Percentiles rank a stretch among this genome's conserved stretches.
Evolutionary conservation across 2,329 filamentous ascomycete genomes (phyloP).

Genomic region (Paecilomyces sp.): DNA sequence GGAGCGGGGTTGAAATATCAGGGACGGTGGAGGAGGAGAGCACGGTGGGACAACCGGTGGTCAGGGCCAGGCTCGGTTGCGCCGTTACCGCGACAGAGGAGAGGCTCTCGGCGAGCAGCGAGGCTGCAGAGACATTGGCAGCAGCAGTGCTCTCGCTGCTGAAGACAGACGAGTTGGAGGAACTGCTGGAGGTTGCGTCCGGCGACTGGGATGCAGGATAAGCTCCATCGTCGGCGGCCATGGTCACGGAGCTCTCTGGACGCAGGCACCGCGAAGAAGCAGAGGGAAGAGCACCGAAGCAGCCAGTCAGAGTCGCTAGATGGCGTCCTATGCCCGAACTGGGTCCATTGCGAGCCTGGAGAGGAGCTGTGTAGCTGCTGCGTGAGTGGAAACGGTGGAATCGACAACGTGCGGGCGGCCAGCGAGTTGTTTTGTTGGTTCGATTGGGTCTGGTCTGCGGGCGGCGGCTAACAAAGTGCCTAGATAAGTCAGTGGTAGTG

Average conservation of each 20-base stretch:
- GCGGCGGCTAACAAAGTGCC: conserved; percentile 6
- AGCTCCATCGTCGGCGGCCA: not conserved
- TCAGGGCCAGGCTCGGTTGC: not conserved
- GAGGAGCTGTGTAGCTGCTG: not conserved
- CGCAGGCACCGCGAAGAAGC: not conserved
- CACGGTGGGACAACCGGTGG: not conserved
- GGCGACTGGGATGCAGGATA: not conserved
- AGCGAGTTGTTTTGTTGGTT: not conserved
- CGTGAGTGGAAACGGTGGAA: not conserved
- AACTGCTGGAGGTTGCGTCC: not conserved
- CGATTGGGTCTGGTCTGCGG: not conserved
- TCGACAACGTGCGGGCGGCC: not conserved
- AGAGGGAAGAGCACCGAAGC: not conserved
- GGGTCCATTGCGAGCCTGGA: not conserved
- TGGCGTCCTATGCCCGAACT: not conserved
- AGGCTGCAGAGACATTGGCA: not conserved
- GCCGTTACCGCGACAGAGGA: not conserved
- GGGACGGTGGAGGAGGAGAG: not conserved
- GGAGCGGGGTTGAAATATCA: conserved; percentile 11
- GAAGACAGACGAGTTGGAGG: not conserved
- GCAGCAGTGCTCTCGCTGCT: not conserved
- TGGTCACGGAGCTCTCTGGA: not conserved
- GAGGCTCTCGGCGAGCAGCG: not conserved
- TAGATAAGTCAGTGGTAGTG: too few relatives aligned
- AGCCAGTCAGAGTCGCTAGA: not conserved